A percentile compares a stretch with the other conserved stretches of the same genome.
These are phyloP conservation scores for Talaromyces trachyspermus DNA, from an alignment of 495 filamentous ascomycete genomes.

Conservation along the genomic window DNA sequence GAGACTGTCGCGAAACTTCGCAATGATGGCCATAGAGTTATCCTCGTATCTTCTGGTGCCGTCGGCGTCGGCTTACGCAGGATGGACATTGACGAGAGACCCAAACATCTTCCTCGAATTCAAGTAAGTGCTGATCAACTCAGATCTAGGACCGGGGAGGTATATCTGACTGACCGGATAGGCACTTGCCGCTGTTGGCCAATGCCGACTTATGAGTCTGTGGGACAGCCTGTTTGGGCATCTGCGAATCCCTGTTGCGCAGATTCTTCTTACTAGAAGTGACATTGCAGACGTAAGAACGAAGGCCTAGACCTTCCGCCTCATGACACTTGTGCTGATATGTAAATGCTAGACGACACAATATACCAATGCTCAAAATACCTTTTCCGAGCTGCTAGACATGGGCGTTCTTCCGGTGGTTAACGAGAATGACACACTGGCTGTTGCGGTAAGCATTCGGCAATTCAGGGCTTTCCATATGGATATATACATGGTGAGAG, in stretches of 20 bases:
- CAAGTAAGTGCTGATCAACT: slow-evolving; percentile 43
- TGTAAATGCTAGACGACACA: slow-evolving; percentile 58
- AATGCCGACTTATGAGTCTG: slow-evolving; percentile 89
- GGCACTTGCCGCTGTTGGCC: slow-evolving; percentile 92
- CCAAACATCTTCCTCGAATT: slow-evolving; percentile 77
- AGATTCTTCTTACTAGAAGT: slow-evolving; percentile 91
- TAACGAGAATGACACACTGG: slow-evolving; percentile 96
- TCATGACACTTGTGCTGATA: slow-evolving; percentile 10
- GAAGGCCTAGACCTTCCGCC: not conserved
- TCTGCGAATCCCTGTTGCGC: slow-evolving; percentile 80
- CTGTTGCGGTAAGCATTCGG: slow-evolving; percentile 57
- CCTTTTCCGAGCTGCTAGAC: slow-evolving; percentile 76
- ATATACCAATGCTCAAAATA: slow-evolving; percentile 95
- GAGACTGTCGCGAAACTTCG: slow-evolving; percentile 80
- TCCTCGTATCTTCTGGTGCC: slow-evolving; percentile 93
- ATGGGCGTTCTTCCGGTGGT: slow-evolving; percentile 98
- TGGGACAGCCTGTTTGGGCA: slow-evolving; percentile 91
- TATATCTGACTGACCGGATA: slow-evolving; percentile 22
- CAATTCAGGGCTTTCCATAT: too few species aligned
- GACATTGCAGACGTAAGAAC: slow-evolving; percentile 84
- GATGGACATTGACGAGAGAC: slow-evolving; percentile 84
- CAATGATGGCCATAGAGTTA: slow-evolving; percentile 87
- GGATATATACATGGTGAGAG: too few species aligned
- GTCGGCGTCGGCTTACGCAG: slow-evolving; percentile 86
- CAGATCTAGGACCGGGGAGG: slow-evolving; percentile 6